Base-by-base conservation (phyloP, 768 basidiomycete genomes). In the Suillus subalutaceus region DNA sequence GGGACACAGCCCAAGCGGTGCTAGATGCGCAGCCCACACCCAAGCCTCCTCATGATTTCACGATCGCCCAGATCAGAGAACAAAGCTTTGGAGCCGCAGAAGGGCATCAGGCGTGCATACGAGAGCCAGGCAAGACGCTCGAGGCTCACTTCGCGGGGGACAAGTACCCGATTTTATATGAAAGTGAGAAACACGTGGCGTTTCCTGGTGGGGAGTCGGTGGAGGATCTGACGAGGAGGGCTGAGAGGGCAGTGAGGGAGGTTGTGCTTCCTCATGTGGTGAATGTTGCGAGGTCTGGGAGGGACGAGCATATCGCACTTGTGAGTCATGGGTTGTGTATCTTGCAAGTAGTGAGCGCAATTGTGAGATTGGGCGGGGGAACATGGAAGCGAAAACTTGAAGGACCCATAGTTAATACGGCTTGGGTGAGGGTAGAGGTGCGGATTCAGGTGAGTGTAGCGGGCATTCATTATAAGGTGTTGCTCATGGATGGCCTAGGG, bases 241-340 rank as follows among this genome's bases (percentile, higher is more conserved):
- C 90, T 1, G 79, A 83, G 41, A 73, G 75, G 46, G 83, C 80
- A 16, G 77, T 92, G 38, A 74, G 84, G 9, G 80, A 86, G 7
- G 40, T 59, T 10, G 72, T 92, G 7, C 71, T 90, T 70, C 85
- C 88, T 4, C 83, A 89, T 68, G 75, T 92, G n/a, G 66, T 75
- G 74, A 71, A 80, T n/a, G 81, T 80, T 1, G 78, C 79, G 26
- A 78, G 78, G 65, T 74, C 78, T 23, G 78, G 79, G 46, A 75
- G 65, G 65, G 71, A 77, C 46, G 79, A 79, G 41, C 89, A 88
- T 67, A 73, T n/a, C n/a, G 91, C 86, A 1, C 70, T 93, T 43
- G 87, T 92, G 57, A 92, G 91, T 75, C 92, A 94, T 74, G 91
- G 93, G 0, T 70, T 91, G 30, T 88, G 88, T 74, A 89, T 93